phyloP scores from a whole-genome alignment of 1,284 basidiomycete species.

The Prillingera fragicola region DNA sequence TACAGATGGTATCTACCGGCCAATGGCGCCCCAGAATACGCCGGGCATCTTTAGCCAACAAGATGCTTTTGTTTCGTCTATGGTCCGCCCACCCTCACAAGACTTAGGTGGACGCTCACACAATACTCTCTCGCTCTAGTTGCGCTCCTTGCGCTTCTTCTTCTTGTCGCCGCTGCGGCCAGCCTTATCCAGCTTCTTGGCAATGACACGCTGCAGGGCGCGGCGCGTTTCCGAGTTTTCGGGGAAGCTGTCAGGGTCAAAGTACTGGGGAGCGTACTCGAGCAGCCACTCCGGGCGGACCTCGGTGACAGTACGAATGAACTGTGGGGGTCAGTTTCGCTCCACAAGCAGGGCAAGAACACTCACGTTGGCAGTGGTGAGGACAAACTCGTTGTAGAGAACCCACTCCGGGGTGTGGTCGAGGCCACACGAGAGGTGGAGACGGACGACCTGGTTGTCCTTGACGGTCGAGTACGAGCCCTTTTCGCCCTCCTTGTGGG shows the following conservation, averaged over 20 bases:
- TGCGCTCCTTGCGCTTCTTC: slow-evolving; percentile 31
- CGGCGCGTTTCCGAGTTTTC: slow-evolving; percentile 39
- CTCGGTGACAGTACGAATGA: slow-evolving; percentile 87
- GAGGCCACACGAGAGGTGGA: slow-evolving; percentile 92
- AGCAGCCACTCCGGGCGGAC: slow-evolving; percentile 85
- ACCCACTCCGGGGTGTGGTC: slow-evolving; percentile 96
- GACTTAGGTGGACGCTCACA: too few species aligned
- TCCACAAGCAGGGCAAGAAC: neutral
- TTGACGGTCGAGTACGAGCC: slow-evolving; percentile 81
- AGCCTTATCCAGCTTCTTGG: slow-evolving; percentile 22
- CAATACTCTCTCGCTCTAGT: slow-evolving; percentile 6
- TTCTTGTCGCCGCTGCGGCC: slow-evolving; percentile 20
- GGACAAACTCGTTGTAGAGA: slow-evolving; percentile 94
- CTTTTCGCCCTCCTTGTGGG: slow-evolving; percentile 92
- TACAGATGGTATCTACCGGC: too few species aligned
- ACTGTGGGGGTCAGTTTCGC: slow-evolving; percentile 53
- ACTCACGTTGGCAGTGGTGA: slow-evolving; percentile 66
- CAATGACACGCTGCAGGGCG: slow-evolving; percentile 39
- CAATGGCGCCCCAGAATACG: too few species aligned
- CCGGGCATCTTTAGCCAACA: too few species aligned
- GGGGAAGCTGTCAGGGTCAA: slow-evolving; percentile 42
- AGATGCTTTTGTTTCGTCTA: too few species aligned
- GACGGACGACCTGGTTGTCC: slow-evolving; percentile 82
- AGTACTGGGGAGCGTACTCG: slow-evolving; percentile 75
- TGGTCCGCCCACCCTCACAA: too few species aligned